Evolutionary conservation across 2,329 filamentous ascomycete species (phyloP), one percentile per base, ranked within the genome.

Genomic region (Didymosphaeria variabile): DNA sequence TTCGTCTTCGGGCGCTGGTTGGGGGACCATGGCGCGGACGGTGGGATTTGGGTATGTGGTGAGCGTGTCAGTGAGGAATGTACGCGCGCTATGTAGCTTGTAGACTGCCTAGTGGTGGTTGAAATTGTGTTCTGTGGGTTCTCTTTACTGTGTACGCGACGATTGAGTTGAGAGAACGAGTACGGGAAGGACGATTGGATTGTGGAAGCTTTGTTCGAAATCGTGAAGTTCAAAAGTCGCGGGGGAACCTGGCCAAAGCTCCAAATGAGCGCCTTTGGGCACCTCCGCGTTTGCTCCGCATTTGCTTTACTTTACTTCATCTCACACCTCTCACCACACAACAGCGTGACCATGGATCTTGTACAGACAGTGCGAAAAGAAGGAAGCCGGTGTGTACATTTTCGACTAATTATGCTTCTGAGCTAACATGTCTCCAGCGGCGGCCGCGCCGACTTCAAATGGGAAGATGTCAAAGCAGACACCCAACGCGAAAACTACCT

Each of bases 361-460:
- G 88, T 98, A 57, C 92, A 94, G 61, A 93, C 91, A 45, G 91
- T 99, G 64, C 92, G 94, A 74, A 98, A 99, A 81, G 94, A 97
- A 78, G 88, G 88, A 64, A 88, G 86, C 64, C 95, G 93, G 71
- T 90, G 76, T 70, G 79, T 58, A 15, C 12, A 36, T 26, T 3
- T 34, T 2, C 15, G 15, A 15, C 29, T 8, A 23, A 15, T 42
- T 17, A 10, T 31, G 5, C 5, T 3, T 19, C 17, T 21, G 5
- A 26, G 29, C 63, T 68, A 57, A 71, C 42, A 29, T 21, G 57
- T 19, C 1, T 15, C 26, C 63, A 86, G 95, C 68, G 95, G 95
- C 73, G 95, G 95, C 62, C 86, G 85, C 75, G 91, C 91, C 79
- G 93, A 97, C 79, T 99, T 99, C 83, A 94, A 90, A 81, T 98